These are phyloP conservation scores for Echria macrotheca DNA, from an alignment of 495 filamentous ascomycete species.

Conservation along the genomic window DNA sequence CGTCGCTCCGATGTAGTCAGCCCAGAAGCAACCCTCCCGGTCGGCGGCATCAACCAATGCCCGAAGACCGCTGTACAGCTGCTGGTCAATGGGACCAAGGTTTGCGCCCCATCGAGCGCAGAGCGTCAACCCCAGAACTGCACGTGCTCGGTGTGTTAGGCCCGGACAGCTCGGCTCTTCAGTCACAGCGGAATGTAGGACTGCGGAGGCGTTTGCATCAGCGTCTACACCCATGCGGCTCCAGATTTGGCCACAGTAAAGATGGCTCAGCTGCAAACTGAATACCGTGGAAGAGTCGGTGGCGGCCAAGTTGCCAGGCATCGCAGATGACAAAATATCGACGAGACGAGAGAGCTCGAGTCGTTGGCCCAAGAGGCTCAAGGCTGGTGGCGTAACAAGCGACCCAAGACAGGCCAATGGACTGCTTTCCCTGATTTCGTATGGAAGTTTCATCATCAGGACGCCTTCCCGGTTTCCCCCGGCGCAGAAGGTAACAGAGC, in stretches of 20 bases:
- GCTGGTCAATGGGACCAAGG: conserved; percentile 46
- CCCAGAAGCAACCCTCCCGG: conserved; percentile 38
- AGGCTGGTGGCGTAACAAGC: neutral
- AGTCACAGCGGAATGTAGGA: conserved; percentile 66
- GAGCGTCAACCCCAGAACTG: conserved; percentile 65
- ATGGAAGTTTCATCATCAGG: conserved; percentile 61
- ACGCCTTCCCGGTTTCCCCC: conserved; percentile 82
- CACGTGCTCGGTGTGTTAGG: conserved; percentile 64
- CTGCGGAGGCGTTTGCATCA: conserved; percentile 57
- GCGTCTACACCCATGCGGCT: conserved; percentile 35
- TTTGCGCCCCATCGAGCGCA: conserved; percentile 72
- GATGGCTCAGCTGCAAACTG: conserved; percentile 32
- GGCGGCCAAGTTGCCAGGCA: conserved; percentile 47
- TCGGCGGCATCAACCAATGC: conserved; percentile 26
- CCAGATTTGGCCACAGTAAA: conserved; percentile 44
- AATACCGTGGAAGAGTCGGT: conserved; percentile 42
- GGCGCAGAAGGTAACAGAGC: conserved; percentile 73
- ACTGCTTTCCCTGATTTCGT: conserved; percentile 52
- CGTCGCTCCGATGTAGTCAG: conserved; percentile 39
- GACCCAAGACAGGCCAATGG: conserved; percentile 49
- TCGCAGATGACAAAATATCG: conserved; percentile 46
- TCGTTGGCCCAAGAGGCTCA: neutral
- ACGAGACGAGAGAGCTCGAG: conserved; percentile 28
- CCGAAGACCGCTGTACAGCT: conserved; percentile 34
- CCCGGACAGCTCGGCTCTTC: conserved; percentile 66